phyloP scores from a whole-genome alignment of 2,329 filamentous ascomycete species.

The Talaromyces funiculosus region DNA sequence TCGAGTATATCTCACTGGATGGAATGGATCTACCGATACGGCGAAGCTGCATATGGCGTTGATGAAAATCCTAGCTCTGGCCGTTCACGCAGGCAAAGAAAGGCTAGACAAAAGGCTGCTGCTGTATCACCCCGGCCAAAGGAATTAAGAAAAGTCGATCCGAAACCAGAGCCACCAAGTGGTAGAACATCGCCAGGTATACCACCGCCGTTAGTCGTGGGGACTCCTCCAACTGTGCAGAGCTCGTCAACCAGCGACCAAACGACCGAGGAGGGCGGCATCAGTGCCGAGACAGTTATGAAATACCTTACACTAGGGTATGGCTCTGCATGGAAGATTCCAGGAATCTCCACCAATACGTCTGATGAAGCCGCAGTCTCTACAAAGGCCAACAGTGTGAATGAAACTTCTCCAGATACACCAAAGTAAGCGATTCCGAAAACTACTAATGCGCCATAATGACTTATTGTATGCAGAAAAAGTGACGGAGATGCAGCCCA shows the following conservation, averaged over 20 bases:
- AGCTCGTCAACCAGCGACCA: slow-evolving; percentile 18
- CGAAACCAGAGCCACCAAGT: slow-evolving; percentile 19
- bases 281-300: slow-evolving; percentile 42
- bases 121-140: not conserved
- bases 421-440: not conserved
- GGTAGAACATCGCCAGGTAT: slow-evolving; percentile 35
- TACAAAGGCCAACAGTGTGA: not conserved
- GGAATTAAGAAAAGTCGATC: slow-evolving; percentile 9
- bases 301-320: slow-evolving; percentile 48
- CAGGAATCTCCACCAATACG: slow-evolving; percentile 24
- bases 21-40: slow-evolving; percentile 79
- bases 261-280: slow-evolving; percentile 26
- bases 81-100: slow-evolving; percentile 44
- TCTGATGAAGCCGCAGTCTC: slow-evolving; percentile 22
- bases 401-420: not conserved
- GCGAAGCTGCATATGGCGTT: slow-evolving; percentile 78
- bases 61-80: slow-evolving; percentile 68
- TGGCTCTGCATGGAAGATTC: slow-evolving; percentile 43
- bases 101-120: slow-evolving; percentile 20
- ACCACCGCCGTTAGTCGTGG: slow-evolving; percentile 39
- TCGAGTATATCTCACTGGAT: slow-evolving; percentile 76
- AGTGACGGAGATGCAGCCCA: slow-evolving; percentile 13
- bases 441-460: not conserved
- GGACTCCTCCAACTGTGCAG: slow-evolving; percentile 16
- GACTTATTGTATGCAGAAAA: not conserved